Evolutionary conservation across 495 filamentous ascomycete species (phyloP), one percentile per base, ranked within the genome.

Genomic region (Aspergillus sclerotiicarbonarius): DNA sequence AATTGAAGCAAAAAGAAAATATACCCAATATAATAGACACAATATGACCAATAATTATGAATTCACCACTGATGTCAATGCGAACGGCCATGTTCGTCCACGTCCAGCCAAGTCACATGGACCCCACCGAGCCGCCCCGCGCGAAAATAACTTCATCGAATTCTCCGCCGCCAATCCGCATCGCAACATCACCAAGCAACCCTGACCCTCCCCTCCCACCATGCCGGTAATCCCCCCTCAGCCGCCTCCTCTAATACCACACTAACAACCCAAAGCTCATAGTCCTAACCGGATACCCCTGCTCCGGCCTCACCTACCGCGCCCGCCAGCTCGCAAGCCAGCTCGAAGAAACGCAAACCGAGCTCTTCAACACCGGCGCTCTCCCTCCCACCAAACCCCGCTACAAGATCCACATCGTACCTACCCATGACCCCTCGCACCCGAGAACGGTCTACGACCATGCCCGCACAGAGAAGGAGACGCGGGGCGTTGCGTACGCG

Each of bases 241-340:
- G 16, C n/a, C 15, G 9, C 8, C 18, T 6, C 37, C 7, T 32
- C 16, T 39, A 29, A 6, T 10, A 16, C 20, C 9, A 29, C 56
- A 33, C 8, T 35, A 43, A 54, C 29, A 35, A 15, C 15, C 8
- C 31, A 13, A 64, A 98, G 94, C 86, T 98, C 69, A 90, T 98
- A 61, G 86, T 96, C 55, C 76, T 98, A 66, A 92, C 93, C 59
- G 94, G 94, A 65, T 91, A 90, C 69, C 94, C 94, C 33, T 90
- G 87, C 68, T 95, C 94, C 31, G 94, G 94, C 65, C 96, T 98
- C 69, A 94, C 90, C 50, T 83, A 90, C 55, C 91, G 94, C 70
- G 90, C 92, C 18, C 71, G 75, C 51, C 92, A 97, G 72, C 85
- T 98, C 18, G 76, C 86, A 53, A 64, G 74, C 39, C 64, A 67